Percentiles rank a stretch among this genome's conserved stretches.
Conservation (phyloP, 768 basidiomycete genomes). For the Tricholoma matsutake region DNA sequence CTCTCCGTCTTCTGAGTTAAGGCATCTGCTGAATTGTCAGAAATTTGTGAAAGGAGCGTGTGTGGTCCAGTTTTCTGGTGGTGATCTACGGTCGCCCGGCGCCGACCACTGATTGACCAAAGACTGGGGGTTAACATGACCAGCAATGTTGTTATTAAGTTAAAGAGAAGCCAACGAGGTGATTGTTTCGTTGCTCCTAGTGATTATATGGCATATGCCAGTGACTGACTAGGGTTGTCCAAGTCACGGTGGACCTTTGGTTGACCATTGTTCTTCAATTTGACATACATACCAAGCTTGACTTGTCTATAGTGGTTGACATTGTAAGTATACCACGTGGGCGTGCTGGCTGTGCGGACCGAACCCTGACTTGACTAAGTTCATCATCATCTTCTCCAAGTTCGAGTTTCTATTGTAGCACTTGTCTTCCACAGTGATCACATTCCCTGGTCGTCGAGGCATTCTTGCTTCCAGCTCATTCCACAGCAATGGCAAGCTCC, state of each 20-base stretch:
- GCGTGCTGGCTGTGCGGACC: not conserved
- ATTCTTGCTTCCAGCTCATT: not conserved
- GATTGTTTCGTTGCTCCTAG: not conserved
- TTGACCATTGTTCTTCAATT: too few relatives aligned
- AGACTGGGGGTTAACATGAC: conserved; percentile 10
- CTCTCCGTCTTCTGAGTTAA: conserved; percentile 19
- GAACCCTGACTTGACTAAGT: not conserved
- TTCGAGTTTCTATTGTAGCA: too few relatives aligned
- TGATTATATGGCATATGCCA: not conserved
- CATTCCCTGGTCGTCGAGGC: not conserved
- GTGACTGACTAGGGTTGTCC: too few relatives aligned
- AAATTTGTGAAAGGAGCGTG: not conserved
- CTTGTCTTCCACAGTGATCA: not conserved
- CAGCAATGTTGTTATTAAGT: not conserved
- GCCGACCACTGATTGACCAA: conserved; percentile 9
- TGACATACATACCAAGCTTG: too few relatives aligned
- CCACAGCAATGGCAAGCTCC: conserved; percentile 18
- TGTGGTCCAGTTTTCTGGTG: not conserved
- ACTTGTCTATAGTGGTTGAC: too few relatives aligned
- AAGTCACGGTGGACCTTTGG: not conserved
- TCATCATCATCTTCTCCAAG: not conserved
- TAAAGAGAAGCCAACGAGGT: not conserved
- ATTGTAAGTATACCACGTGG: too few relatives aligned
- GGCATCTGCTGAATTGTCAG: not conserved
- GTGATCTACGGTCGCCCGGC: too few relatives aligned